Percentiles rank a stretch among this genome's conserved stretches.
Evolutionary conservation across 1,284 basidiomycete genomes (phyloP).

Genomic region (Ganoderma meredithae): DNA sequence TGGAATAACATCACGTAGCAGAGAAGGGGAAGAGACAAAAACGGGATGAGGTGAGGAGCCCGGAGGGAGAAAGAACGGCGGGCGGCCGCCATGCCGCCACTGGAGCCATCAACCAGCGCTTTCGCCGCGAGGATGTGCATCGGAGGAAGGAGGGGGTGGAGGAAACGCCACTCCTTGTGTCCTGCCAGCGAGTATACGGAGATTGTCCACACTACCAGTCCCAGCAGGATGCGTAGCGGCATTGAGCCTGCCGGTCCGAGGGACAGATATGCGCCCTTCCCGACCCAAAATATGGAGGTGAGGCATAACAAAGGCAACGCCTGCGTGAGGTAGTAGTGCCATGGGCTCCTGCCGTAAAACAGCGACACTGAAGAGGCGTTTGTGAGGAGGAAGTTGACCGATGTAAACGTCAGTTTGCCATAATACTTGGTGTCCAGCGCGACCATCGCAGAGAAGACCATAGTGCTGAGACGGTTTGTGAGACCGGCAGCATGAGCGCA

Average conservation of each 20-base stretch:
- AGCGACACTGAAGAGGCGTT: slow-evolving; percentile 86
- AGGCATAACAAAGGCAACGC: slow-evolving; percentile 85
- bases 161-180: slow-evolving; percentile 97
- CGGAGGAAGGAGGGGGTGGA: slow-evolving; percentile 92
- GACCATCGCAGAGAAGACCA: slow-evolving; percentile 50
- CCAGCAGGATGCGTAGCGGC: slow-evolving; percentile 55
- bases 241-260: slow-evolving; percentile 31
- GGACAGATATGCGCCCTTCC: slow-evolving; percentile 62
- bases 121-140: slow-evolving; percentile 83
- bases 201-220: slow-evolving; percentile 70
- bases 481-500: not conserved
- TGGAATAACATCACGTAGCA: slow-evolving; percentile 79
- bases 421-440: slow-evolving; percentile 78
- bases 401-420: slow-evolving; percentile 72
- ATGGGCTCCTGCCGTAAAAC: slow-evolving; percentile 92
- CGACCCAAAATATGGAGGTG: slow-evolving; percentile 75
- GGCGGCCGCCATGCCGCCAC: slow-evolving; percentile 16
- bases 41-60: slow-evolving; percentile 52
- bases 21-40: slow-evolving; percentile 64
- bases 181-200: slow-evolving; percentile 79
- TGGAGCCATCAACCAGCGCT: slow-evolving; percentile 63
- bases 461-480: slow-evolving; percentile 41
- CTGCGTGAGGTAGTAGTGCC: slow-evolving; percentile 92
- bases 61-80: slow-evolving; percentile 27
- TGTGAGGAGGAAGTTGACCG: slow-evolving; percentile 82